Evolutionary conservation across 2,329 filamentous ascomycete genomes (phyloP), one percentile per base, ranked within the genome.

Genomic region (Torrubiella hemipterigena): DNA sequence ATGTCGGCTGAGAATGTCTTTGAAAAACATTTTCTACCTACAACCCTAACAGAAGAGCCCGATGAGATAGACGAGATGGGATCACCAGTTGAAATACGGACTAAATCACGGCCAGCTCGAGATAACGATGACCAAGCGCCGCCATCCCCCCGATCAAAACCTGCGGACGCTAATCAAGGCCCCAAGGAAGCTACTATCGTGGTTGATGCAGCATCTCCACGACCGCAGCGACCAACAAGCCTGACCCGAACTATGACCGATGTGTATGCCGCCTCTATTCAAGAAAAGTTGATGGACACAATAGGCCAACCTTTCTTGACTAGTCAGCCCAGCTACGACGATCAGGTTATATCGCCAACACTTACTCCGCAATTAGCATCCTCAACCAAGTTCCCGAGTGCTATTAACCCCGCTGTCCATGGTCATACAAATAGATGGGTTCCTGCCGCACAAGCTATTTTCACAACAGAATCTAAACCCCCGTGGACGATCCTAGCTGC

Each of bases 401-500:
- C 61, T n/a, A 42, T 72, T 3, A 66, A 63, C 9, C 63, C 78
- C 12, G 63, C 69, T 8, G 69, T 83, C n/a, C 89, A 95, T 54
- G 81, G 81, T 7, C 87, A 95, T 55, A 81, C 84, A 35, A 91
- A 83, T 46, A 76, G 91, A 53, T 94, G 86, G 77, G 78, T 82
- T 11, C 86, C 86, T 7, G 83, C 85, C 25, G 83, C 89, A 5
- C 91, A 98, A 54, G 91, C 91, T 32, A 95, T 98, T 35, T 98
- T 98, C 52, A 93, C 89, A 7, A 98, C 91, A n/a, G 84, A 93
- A 54, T 71, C 82, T 11, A 77, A 81, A 40, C 73, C 84, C 7
- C 91, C 89, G 4, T 98, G 86, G 82, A 98, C 89, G 1, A 95
- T 98, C 37, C 72, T 95, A 32, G 84, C 91, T 4, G 91, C 91